Evolutionary conservation across 192 early-diverging fungal genomes (phyloP), one percentile per base, ranked within the genome.

Genomic region (Rhizophagus sp.): DNA sequence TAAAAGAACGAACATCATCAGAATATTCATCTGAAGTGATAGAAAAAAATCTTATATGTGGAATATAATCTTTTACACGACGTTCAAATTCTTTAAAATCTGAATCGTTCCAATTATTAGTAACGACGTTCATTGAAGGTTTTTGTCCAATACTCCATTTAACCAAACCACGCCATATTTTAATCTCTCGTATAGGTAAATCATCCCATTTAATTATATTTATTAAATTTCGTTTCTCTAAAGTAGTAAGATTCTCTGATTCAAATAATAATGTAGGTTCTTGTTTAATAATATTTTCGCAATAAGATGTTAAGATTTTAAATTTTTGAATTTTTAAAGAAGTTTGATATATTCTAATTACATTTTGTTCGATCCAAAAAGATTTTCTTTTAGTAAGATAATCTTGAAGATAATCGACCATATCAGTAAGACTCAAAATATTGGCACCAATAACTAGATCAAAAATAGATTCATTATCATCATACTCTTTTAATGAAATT

Each of bases 231-330:
- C 34, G 2, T 30, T 69, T 39, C 15, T 25, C 11, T 39, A 69
- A 11, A 9, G 11, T 36, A 4, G 2, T 5, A 10, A 69, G n/a
- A 17, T 27, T 33, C 3, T 39, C 8, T 10, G 44, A 11, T 27
- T 69, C 30, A 6, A 69, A 69, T n/a, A 69, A 12, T 69, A 69
- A 36, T 39, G 15, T 27, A 10, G 67, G 67, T 33, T 69, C 67
- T n/a, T 36, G 27, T 12, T 39, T 33, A 22, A 69, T 69, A 22
- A 69, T 15, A 4, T 69, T 22, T 7, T 22, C 6, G 17, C 52
- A 57, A 57, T 22, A 22, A 4, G 19, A 6, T 57, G 0, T 4
- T 57, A 57, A 57, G 4, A 19, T 7, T 57, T 17, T 6, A 19
- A 57, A 57, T 22, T 57, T 57, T 19, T 22, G 5, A 57, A 22